phyloP scores from a whole-genome alignment of 1,284 basidiomycete species.

The Porogramme epimiltina region DNA sequence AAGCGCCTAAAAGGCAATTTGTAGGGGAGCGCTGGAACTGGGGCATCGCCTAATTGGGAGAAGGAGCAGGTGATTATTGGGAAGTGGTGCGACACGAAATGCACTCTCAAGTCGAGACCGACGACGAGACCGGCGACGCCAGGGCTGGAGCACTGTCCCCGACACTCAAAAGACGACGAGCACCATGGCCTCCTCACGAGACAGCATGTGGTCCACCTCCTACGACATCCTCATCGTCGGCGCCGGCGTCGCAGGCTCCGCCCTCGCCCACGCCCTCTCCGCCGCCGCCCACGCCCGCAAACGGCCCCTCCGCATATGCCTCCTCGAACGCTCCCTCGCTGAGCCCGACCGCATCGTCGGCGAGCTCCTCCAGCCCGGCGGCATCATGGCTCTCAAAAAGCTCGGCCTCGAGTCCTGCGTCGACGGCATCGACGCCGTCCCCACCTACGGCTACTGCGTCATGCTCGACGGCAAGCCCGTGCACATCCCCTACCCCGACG shows the following conservation, averaged over 20 bases:
- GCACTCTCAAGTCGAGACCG: slow-evolving; percentile 15
- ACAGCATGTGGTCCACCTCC: slow-evolving; percentile 20
- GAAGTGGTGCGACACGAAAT: slow-evolving; percentile 3
- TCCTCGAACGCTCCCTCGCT: slow-evolving; percentile 87
- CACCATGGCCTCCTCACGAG: slow-evolving; percentile 4
- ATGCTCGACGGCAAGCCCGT: slow-evolving; percentile 69
- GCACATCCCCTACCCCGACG: slow-evolving; percentile 88
- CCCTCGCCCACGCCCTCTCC: slow-evolving; percentile 75
- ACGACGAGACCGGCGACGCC: slow-evolving; percentile 17
- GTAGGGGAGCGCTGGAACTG: too few species aligned
- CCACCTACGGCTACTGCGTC: slow-evolving; percentile 88
- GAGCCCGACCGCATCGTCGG: slow-evolving; percentile 98
- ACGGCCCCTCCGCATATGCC: slow-evolving; percentile 72
- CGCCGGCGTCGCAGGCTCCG: slow-evolving; percentile 84
- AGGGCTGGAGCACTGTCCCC: slow-evolving; percentile 17
- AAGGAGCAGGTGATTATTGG: background rate
- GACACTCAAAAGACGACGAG: slow-evolving; percentile 11
- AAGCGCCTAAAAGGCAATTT: too few species aligned
- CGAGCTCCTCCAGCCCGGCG: slow-evolving; percentile 95
- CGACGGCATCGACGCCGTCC: slow-evolving; percentile 87
- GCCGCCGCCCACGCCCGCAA: slow-evolving; percentile 42
- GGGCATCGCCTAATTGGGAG: too few species aligned
- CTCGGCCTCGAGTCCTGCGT: slow-evolving; percentile 80
- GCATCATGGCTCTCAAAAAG: slow-evolving; percentile 74
- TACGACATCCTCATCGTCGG: slow-evolving; percentile 89